Evolutionary conservation across 495 filamentous ascomycete genomes (phyloP).

Genomic region (Neurospora sp.): DNA sequence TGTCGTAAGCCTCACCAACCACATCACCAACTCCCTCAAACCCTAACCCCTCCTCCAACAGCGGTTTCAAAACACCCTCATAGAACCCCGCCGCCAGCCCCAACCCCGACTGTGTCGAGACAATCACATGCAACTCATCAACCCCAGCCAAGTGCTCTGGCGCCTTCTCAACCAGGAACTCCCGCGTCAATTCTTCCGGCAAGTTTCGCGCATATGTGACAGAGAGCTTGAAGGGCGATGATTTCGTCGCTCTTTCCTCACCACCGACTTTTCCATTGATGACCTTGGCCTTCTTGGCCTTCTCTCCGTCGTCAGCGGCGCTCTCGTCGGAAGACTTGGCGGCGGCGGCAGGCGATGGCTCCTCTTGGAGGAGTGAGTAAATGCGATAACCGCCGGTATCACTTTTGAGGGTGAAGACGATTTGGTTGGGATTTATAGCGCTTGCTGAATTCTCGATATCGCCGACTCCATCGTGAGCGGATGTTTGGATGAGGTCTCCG

Average conservation of each 20-base stretch:
- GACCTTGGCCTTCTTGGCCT: background rate
- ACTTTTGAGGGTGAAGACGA: constrained; percentile 22
- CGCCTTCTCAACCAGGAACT: constrained; percentile 17
- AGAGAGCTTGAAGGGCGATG: constrained; percentile 20
- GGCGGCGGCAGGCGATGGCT: background rate
- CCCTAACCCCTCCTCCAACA: constrained; percentile 31
- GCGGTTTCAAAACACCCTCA: constrained; percentile 43
- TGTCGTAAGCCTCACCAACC: background rate
- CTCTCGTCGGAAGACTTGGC: background rate
- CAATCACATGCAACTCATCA: constrained; percentile 47
- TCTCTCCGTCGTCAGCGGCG: background rate
- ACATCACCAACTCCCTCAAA: background rate
- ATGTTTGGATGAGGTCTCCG: constrained; percentile 7
- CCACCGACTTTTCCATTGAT: background rate
- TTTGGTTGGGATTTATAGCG: constrained; percentile 20
- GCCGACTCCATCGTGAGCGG: background rate
- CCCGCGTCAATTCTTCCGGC: constrained; percentile 21
- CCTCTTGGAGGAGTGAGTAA: constrained; percentile 24
- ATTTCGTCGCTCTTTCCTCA: no score
- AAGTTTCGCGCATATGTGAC: constrained; percentile 10
- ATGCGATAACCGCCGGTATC: constrained; percentile 17
- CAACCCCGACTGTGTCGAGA: constrained; percentile 67
- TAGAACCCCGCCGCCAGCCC: constrained; percentile 49
- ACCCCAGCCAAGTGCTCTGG: constrained; percentile 26
- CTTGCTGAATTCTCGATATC: background rate